phyloP scores from a whole-genome alignment of 495 filamentous ascomycete genomes.

The Lentithecium fluviatile region DNA sequence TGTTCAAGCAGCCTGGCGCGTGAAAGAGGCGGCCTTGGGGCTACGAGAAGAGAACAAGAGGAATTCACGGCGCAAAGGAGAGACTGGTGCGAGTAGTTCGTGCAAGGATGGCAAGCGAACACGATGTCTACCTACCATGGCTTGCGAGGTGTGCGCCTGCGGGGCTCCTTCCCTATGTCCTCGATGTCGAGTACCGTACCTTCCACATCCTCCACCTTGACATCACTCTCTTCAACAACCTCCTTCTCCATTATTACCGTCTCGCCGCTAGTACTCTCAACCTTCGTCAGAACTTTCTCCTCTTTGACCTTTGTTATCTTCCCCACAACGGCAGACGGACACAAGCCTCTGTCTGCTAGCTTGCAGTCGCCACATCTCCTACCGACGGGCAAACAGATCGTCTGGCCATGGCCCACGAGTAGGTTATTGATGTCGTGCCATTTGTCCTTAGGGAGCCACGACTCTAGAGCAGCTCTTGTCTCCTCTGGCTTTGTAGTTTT shows the following conservation, averaged over 20 bases:
- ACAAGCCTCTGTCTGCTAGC: slow-evolving; percentile 70
- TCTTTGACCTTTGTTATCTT: slow-evolving; percentile 47
- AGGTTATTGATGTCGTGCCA: slow-evolving; percentile 96
- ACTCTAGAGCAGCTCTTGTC: slow-evolving; percentile 72
- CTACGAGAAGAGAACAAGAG: no score
- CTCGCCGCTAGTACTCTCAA: slow-evolving; percentile 24
- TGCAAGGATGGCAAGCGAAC: no score
- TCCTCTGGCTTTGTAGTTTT: slow-evolving; percentile 82
- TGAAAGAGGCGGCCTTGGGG: no score
- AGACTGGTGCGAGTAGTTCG: no score
- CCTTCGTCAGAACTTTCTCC: slow-evolving; percentile 41
- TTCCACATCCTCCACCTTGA: slow-evolving; percentile 33
- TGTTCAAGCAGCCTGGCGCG: no score
- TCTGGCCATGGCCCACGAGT: slow-evolving; percentile 88
- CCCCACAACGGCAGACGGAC: slow-evolving; percentile 62
- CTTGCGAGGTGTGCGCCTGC: neutral
- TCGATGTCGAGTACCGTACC: slow-evolving; percentile 33
- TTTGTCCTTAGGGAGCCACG: slow-evolving; percentile 79
- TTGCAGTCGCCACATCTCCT: slow-evolving; percentile 80
- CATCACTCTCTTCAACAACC: slow-evolving; percentile 16
- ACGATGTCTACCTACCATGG: slow-evolving; percentile 11
- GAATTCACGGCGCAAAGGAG: no score
- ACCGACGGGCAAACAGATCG: slow-evolving; percentile 78
- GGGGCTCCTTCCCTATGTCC: slow-evolving; percentile 23
- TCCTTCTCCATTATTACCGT: slow-evolving; percentile 49